Evolutionary conservation across 805 yeast genomes (phyloP), one percentile per base, ranked within the genome.

Genomic region (Kuraishia molischiana): DNA sequence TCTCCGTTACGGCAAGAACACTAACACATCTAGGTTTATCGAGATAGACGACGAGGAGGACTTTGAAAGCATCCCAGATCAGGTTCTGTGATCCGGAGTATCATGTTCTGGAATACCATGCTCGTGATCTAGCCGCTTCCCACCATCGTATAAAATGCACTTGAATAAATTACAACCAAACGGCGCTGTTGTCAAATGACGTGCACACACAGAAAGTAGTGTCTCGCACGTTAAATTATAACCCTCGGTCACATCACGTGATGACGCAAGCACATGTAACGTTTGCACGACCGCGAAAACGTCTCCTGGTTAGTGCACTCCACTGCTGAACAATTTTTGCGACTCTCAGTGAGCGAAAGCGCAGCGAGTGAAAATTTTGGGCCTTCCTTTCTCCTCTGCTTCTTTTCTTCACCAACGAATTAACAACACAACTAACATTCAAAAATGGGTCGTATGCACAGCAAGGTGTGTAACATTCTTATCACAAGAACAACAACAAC

Each of bases 361-460:
- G n/a, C n/a, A n/a, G n/a, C n/a, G n/a, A n/a, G n/a, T n/a, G n/a
- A n/a, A n/a, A n/a, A n/a, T n/a, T n/a, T n/a, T n/a, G n/a, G n/a
- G n/a, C n/a, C n/a, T n/a, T n/a, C n/a, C n/a, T n/a, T n/a, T n/a
- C n/a, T n/a, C n/a, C n/a, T n/a, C n/a, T n/a, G n/a, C n/a, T n/a
- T n/a, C n/a, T n/a, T n/a, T n/a, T n/a, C n/a, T n/a, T n/a, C n/a
- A n/a, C n/a, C n/a, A n/a, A n/a, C n/a, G n/a, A n/a, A n/a, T n/a
- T n/a, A n/a, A n/a, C n/a, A n/a, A n/a, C n/a, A n/a, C n/a, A 38
- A 36, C 17, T 58, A 63, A 66, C 58, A 67, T 66, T 61, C 71
- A 79, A 84, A 76, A 68, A 90, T 90, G 98, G 98, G 95, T 89
- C 95, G 98, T 77, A 80, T 90, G 89, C 97, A 90, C 86, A 84